These are phyloP conservation scores for Lotus japonicus DNA, from an alignment of 306 rosid genomes.

Conservation along the genomic window DNA sequence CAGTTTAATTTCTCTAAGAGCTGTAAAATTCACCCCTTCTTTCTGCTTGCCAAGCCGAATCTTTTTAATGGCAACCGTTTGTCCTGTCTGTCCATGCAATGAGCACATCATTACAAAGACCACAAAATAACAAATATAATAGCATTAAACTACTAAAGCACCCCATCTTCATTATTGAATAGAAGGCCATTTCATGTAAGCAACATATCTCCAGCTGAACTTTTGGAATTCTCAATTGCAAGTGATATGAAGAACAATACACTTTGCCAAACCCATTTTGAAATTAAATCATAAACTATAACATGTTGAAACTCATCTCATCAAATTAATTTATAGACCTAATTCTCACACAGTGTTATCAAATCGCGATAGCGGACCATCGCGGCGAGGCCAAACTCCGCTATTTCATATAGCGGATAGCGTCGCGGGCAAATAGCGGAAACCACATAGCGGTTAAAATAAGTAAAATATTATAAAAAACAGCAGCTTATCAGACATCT, in stretches of 20 bases:
- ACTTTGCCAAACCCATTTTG: background rate
- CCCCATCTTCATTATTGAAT: slow-evolving; percentile 1
- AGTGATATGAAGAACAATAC: slow-evolving; percentile 5
- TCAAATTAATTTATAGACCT: background rate
- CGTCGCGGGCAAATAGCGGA: too few species aligned
- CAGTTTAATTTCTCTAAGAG: slow-evolving; percentile 83
- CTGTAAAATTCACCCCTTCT: slow-evolving; percentile 90
- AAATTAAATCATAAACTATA: background rate
- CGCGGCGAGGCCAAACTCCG: too few species aligned
- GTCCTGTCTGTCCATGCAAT: slow-evolving; percentile 64
- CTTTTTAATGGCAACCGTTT: slow-evolving; percentile 77
- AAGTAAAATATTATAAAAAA: too few species aligned
- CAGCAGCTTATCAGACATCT: too few species aligned
- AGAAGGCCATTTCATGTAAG: background rate
- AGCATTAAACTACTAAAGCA: background rate
- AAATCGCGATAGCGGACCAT: too few species aligned
- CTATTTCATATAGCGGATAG: too few species aligned
- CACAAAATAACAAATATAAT: background rate
- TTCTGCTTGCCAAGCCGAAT: slow-evolving; percentile 85
- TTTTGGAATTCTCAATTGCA: background rate
- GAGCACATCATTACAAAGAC: slow-evolving; percentile 10
- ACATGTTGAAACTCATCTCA: background rate
- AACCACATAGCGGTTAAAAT: too few species aligned
- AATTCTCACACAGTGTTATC: too few species aligned
- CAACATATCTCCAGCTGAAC: background rate